Base-by-base conservation (phyloP, 768 basidiomycete species). In the Brasilioporus rufonigricans region DNA sequence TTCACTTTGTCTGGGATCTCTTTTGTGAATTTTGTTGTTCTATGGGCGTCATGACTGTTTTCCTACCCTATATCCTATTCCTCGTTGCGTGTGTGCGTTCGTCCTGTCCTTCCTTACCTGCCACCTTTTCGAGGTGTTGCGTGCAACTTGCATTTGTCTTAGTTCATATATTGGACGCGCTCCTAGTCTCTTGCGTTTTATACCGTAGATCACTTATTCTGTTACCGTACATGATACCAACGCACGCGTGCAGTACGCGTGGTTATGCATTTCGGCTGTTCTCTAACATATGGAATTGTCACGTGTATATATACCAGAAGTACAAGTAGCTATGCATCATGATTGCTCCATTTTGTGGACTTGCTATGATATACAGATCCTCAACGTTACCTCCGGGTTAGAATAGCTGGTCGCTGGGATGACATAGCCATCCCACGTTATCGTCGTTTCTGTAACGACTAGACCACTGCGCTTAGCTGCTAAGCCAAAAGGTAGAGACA, bases 201-300 rank as follows among this genome's bases (percentile, higher is more conserved):
- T 64, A 65, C 45, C 43, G 16, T 55, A 63, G 26, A 55, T 9
- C 49, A 31, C 21, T 55, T 55, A 64, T 16, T 49, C 23, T 58
- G 50, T 53, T 58, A 58, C 38, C 23, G 49, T 61, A 64, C 44
- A 52, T 55, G 53, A 60, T 53, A 52, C 35, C 50, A 23, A 41
- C 50, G 24, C 27, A 9, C 27, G 27, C 27, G 9, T 29, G 27
- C 27, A 29, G 27, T 9, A 29, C 27, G 27, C 27, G 27, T 29
- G 35, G 16, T 18, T 16, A 4, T 36, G 16, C 35, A 36, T 8
- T 36, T 36, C 35, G 16, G 35, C 35, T 36, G 35, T 36, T 16
- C 35, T 36, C 14, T 36, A 36, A 18, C 35, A 18, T 18, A 6
- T 36, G 35, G 35, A 36, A 36, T 36, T 36, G 35, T 36, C 35